Evolutionary conservation across 768 basidiomycete genomes (phyloP).

Genomic region (Hypholoma fasciculare): DNA sequence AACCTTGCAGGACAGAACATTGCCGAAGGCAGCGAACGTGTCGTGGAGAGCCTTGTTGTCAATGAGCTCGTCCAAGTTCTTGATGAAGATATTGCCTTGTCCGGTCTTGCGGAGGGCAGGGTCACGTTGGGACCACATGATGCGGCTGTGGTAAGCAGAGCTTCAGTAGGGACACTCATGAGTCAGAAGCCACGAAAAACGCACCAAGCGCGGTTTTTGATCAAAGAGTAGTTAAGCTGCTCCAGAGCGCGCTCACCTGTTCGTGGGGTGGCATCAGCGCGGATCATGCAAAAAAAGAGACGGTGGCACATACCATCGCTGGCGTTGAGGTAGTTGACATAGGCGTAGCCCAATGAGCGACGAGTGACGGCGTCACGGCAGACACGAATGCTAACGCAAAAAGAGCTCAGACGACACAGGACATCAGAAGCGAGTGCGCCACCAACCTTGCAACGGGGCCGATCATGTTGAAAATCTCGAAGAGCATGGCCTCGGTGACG

Average conservation of each 20-base stretch:
- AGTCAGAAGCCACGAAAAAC: constrained; percentile 22
- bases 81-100: constrained; percentile 99
- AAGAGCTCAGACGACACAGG: constrained; percentile 10
- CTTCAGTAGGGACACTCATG: constrained; percentile 9
- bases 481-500: constrained; percentile 99
- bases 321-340: constrained; percentile 98
- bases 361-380: constrained; percentile 99
- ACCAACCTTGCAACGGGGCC: constrained; percentile 95
- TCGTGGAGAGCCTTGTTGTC: constrained; percentile 99
- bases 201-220: constrained; percentile 96
- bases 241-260: constrained; percentile 96
- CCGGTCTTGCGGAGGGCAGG: constrained; percentile 99
- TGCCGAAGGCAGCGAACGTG: constrained; percentile 98
- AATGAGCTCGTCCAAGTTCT: constrained; percentile 95
- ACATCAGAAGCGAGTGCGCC: constrained; percentile 1
- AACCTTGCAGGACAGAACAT: constrained; percentile 99
- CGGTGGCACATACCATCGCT: constrained; percentile 69
- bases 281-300: background rate
- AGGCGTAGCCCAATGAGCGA: constrained; percentile 98
- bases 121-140: constrained; percentile 99
- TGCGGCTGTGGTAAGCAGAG: constrained; percentile 61
- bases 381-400: constrained; percentile 81
- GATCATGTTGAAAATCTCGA: constrained; percentile 99
- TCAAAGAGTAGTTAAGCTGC: constrained; percentile 98
- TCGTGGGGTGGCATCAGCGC: background rate